Base-by-base conservation (phyloP, 1,284 basidiomycete species). In the Ceratobasidium sp. region DNA sequence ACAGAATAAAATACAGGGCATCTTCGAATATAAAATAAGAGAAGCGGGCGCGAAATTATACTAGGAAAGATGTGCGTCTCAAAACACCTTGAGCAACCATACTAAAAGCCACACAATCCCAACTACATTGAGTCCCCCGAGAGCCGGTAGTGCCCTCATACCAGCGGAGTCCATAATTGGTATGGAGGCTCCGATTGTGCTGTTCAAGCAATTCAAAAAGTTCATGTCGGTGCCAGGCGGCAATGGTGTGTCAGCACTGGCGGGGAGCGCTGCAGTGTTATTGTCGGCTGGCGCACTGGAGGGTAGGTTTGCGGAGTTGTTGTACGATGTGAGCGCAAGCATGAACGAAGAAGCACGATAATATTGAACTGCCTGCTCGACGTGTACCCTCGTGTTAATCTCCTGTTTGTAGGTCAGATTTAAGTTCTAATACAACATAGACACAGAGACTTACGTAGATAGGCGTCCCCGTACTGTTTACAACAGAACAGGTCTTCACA, bases 301-400 rank as follows among this genome's bases (percentile, higher is more conserved):
- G 9, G 74, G 59, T 4, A 77, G 72, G 8, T 72, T 70, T 16
- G 77, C 78, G 16, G 77, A 73, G 54, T 80, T 79, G 66, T 78
- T 79, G 73, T 80, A 80, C 2, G 72, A 59, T 13, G 76, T 75
- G 21, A 79, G 73, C 11, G 77, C 70, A 14, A 80, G 75, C n/a
- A 73, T 76, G 70, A 80, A 78, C 14, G 77, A 75, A 11, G 77
- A 78, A 8, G 79, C 74, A 41, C 79, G 78, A 73, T 80, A 80
- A 57, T 77, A 80, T 67, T 80, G 79, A 26, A 80, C 73, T 14
- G 78, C 69, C 59, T 80, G 77, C 58, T 79, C 78, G 1, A 78
- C 75, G 43, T 73, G 70, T 1, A 75, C 73, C 50, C 70, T 72
- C 16, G 52, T 41, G 28, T 69, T 69, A 9, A 43, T 43, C 11